Percentiles rank a stretch among this genome's conserved stretches.
phyloP scores from a whole-genome alignment of 176 grass and related monocot species.

The Phyllostachys edulis region DNA sequence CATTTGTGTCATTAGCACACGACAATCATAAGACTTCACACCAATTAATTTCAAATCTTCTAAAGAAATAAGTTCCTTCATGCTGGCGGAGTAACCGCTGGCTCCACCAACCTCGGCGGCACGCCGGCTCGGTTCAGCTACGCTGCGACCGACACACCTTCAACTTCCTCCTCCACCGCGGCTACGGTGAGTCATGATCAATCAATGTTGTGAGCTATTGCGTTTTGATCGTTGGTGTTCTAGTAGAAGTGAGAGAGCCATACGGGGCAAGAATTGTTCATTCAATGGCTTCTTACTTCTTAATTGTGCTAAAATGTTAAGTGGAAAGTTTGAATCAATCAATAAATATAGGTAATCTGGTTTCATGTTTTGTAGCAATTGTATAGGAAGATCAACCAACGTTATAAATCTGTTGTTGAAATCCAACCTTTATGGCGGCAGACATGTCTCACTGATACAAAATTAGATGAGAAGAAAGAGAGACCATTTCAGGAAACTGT shows the following conservation, averaged over 20 bases:
- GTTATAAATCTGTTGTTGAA: neutral
- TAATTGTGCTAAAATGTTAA: neutral
- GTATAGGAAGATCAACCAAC: neutral
- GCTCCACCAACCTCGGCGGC: constrained; percentile 16
- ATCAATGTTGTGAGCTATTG: neutral
- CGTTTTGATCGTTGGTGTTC: neutral
- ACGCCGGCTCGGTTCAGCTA: constrained; percentile 58
- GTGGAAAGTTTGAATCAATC: neutral
- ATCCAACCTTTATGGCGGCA: neutral
- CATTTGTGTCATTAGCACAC: too few relatives aligned
- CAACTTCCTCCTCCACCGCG: constrained; percentile 81
- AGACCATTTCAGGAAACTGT: neutral
- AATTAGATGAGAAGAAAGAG: constrained; percentile 7
- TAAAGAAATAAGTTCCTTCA: too few relatives aligned
- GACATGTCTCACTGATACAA: neutral
- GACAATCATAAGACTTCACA: too few relatives aligned
- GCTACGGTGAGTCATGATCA: constrained; percentile 55
- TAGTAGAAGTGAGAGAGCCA: neutral
- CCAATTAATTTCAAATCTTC: too few relatives aligned
- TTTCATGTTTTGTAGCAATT: neutral
- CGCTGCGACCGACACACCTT: constrained; percentile 83
- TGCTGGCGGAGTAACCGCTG: too few relatives aligned
- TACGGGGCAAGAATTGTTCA: neutral
- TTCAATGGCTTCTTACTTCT: neutral
- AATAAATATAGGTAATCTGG: neutral